These are phyloP conservation scores for Bullera alba DNA, from an alignment of 768 basidiomycete genomes.

Conservation along the genomic window DNA sequence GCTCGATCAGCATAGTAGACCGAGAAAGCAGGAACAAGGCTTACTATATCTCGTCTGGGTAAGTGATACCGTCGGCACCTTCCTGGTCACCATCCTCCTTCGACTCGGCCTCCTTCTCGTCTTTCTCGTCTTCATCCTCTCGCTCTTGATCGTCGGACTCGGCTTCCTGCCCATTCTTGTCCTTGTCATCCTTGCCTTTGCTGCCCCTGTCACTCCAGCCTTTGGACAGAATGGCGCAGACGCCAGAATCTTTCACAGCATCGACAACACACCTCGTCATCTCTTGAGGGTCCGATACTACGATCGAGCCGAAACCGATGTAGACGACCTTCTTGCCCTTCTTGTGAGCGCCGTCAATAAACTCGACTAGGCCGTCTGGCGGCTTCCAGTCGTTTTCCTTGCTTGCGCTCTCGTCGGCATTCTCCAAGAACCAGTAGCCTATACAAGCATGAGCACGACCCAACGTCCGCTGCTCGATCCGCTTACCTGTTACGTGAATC, in stretches of 20 bases:
- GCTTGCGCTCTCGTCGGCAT: constrained; percentile 70
- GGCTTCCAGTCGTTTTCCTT: constrained; percentile 74
- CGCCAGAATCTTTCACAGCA: constrained; percentile 76
- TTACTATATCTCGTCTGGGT: constrained; percentile 35
- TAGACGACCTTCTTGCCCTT: constrained; percentile 85
- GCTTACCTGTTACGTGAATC: constrained; percentile 56
- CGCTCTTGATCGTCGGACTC: constrained; percentile 51
- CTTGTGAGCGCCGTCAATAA: constrained; percentile 70
- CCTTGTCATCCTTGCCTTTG: constrained; percentile 21
- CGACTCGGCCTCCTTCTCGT: constrained; percentile 51
- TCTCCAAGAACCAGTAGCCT: constrained; percentile 98
- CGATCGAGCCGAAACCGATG: constrained; percentile 94
- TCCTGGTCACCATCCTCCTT: constrained; percentile 52
- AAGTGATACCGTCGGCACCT: constrained; percentile 38
- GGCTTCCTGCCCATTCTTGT: too few relatives aligned
- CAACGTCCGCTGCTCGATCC: not conserved
- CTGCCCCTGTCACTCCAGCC: constrained; percentile 89
- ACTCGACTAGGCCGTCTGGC: constrained; percentile 67
- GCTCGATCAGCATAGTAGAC: not conserved
- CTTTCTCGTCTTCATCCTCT: constrained; percentile 47
- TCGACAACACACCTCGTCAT: constrained; percentile 90
- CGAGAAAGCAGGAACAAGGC: not conserved
- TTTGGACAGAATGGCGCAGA: constrained; percentile 88
- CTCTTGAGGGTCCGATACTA: constrained; percentile 84
- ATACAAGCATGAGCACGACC: constrained; percentile 4